phyloP scores from a whole-genome alignment of 768 basidiomycete species.

The Lactarius vividus region DNA sequence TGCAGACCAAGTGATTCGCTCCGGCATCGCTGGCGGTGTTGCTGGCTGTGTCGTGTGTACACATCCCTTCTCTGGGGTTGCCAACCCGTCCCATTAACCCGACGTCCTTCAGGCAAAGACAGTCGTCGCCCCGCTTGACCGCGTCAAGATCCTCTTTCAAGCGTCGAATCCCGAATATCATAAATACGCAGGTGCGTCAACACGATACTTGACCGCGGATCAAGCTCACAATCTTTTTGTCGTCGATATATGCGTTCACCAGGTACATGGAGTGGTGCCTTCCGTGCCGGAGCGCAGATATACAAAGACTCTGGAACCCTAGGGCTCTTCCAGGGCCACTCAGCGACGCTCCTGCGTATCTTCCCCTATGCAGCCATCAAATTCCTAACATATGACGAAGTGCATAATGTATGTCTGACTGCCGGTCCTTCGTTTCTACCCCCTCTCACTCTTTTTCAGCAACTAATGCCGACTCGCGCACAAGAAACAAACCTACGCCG shows the following conservation, averaged over 20 bases:
- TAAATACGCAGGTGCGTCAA: conserved; percentile 79
- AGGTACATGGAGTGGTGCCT: conserved; percentile 89
- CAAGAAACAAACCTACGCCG: conserved; percentile 75
- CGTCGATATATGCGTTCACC: conserved; percentile 7
- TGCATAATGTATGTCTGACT: conserved; percentile 58
- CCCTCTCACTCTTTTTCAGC: conserved; percentile 40
- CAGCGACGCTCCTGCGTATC: conserved; percentile 88
- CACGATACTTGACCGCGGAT: too few species aligned
- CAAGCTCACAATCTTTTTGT: neutral
- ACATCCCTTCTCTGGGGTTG: conserved; percentile 12
- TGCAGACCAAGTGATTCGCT: conserved; percentile 54
- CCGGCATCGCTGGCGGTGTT: conserved; percentile 88
- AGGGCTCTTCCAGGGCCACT: conserved; percentile 94
- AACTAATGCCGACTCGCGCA: conserved; percentile 80
- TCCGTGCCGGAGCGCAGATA: conserved; percentile 72
- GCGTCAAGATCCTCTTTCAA: conserved; percentile 98
- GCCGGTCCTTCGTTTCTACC: neutral
- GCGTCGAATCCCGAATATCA: conserved; percentile 93
- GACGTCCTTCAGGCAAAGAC: conserved; percentile 73
- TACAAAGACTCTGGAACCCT: conserved; percentile 62
- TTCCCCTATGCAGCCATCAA: conserved; percentile 98
- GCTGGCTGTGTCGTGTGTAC: conserved; percentile 87
- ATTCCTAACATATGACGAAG: conserved; percentile 93
- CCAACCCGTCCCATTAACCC: conserved; percentile 13
- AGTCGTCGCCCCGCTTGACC: conserved; percentile 90